These are phyloP conservation scores for Westerdykella sp. DNA, from an alignment of 2,329 filamentous ascomycete species.

Conservation along the genomic window DNA sequence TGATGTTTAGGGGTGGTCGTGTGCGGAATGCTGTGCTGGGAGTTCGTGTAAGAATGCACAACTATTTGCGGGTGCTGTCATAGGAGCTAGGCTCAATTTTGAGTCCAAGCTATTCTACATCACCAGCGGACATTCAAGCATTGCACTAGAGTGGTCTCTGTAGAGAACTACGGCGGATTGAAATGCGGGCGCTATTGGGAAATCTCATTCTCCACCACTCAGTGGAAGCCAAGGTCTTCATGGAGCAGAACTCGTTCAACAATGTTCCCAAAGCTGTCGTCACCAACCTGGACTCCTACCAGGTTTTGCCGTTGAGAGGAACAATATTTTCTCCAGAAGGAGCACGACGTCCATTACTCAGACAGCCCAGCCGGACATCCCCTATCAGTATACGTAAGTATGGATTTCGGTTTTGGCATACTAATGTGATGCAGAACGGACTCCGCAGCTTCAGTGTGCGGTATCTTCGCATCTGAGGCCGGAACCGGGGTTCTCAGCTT, in stretches of 20 bases:
- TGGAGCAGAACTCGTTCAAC: slow-evolving; percentile 49
- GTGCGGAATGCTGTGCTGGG: too few relatives aligned
- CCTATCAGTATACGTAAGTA: slow-evolving; percentile 50
- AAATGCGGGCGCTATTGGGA: too few relatives aligned
- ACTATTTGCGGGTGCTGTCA: too few relatives aligned
- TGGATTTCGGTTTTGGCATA: slow-evolving; percentile 12
- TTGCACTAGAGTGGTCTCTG: too few relatives aligned
- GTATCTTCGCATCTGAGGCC: background rate
- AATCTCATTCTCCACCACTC: too few relatives aligned
- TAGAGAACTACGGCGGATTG: too few relatives aligned
- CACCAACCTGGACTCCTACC: slow-evolving; percentile 53
- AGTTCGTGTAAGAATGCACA: too few relatives aligned
- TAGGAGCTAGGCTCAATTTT: too few relatives aligned
- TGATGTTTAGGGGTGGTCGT: slow-evolving; percentile 1
- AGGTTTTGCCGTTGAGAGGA: slow-evolving; percentile 41
- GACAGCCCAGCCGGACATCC: slow-evolving; percentile 48
- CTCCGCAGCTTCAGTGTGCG: background rate
- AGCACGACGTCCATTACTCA: slow-evolving; percentile 44
- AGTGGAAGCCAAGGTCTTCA: slow-evolving; percentile 29
- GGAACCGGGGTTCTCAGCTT: background rate
- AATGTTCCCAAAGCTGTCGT: slow-evolving; percentile 53
- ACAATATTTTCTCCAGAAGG: slow-evolving; percentile 40
- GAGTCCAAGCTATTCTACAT: too few relatives aligned
- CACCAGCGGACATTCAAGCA: too few relatives aligned
- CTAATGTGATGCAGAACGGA: background rate